Base-by-base conservation (phyloP, 805 yeast species). In the Brettanomyces anomalus region DNA sequence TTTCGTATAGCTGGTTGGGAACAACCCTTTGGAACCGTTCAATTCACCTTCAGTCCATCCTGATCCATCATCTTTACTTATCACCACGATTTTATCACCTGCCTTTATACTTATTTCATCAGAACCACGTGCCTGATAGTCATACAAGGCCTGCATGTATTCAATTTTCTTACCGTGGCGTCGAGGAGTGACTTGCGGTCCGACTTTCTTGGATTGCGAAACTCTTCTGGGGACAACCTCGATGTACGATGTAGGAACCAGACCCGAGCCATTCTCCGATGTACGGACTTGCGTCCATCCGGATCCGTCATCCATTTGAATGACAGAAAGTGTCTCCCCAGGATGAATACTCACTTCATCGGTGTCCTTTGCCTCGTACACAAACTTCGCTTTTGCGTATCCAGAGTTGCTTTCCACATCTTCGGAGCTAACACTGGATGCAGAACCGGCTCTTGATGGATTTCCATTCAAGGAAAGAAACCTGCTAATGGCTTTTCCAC, bases 11-110 rank as follows among this genome's bases (percentile, higher is more conserved):
- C 83, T 69, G 0, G 93, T 79, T 5, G 97, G 97, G 61, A 85
- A 80, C 43, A 83, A 57, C 1, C 95, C 95, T 16, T 64, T 66
- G 6, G 47, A 49, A 0, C 90, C 93, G 48, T 77, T 67, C 5
- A 82, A 46, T 56, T 85, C 90, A 11, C 97, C 97, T 51, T 80
- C 84, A 2, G 97, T 89, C 99, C 99, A 93, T 0, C 98, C 98
- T 33, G 74, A 73, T 8, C 87, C 89, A 50, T 82, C 85, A 41
- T 81, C 84, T 40, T 79, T 85, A 24, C 73, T 79, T 1, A 84
- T 54, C 11, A 93, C 72, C 10, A 73, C 70, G 16, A 93, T 75
- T 43, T 68, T 70, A 48, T 90, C 97, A 2, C 96, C 96, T 0
- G 74, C 80, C 6, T 50, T 53, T 17, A 93, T 76, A 17, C 75